phyloP scores from a whole-genome alignment of 768 basidiomycete genomes.

The Hydnum rufescens region DNA sequence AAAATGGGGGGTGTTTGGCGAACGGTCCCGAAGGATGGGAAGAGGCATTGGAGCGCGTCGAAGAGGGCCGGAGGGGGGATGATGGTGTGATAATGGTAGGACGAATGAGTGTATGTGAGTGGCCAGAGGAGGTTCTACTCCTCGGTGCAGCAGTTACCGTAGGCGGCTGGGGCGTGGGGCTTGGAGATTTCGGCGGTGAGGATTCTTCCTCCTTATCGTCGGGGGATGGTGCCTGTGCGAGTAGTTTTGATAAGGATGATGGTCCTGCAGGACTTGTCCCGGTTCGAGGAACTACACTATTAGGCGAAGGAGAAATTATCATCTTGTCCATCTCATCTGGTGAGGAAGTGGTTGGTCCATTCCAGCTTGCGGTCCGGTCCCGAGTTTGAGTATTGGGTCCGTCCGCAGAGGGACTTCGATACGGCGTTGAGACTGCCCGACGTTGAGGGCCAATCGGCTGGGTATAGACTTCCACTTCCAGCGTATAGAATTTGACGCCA shows the following conservation, averaged over 20 bases:
- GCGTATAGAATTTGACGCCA: slow-evolving; percentile 83
- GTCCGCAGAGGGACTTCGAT: slow-evolving; percentile 30
- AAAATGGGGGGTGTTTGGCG: neutral
- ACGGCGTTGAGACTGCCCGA: slow-evolving; percentile 29
- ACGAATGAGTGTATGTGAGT: neutral
- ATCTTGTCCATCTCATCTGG: neutral
- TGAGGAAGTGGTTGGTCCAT: neutral
- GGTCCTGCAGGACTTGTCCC: slow-evolving; percentile 43
- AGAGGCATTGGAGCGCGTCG: neutral
- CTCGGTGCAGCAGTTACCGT: neutral
- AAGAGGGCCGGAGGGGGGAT: slow-evolving; percentile 3
- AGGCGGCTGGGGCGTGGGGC: neutral
- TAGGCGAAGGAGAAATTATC: neutral
- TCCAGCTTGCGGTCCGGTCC: neutral
- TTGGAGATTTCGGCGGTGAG: neutral
- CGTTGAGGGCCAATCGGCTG: slow-evolving; percentile 32
- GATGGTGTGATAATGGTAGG: neutral
- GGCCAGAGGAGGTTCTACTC: neutral
- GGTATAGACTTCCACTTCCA: slow-evolving; percentile 88
- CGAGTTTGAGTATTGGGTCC: too few species aligned
- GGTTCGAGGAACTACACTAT: neutral
- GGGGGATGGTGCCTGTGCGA: slow-evolving; percentile 35
- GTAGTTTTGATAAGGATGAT: slow-evolving; percentile 57
- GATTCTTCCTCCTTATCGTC: neutral
- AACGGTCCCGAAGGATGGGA: neutral